Percentiles rank a stretch among this genome's conserved stretches.
These are phyloP conservation scores for Ascochyta pisi DNA, from an alignment of 2,329 filamentous ascomycete species.

Conservation along the genomic window DNA sequence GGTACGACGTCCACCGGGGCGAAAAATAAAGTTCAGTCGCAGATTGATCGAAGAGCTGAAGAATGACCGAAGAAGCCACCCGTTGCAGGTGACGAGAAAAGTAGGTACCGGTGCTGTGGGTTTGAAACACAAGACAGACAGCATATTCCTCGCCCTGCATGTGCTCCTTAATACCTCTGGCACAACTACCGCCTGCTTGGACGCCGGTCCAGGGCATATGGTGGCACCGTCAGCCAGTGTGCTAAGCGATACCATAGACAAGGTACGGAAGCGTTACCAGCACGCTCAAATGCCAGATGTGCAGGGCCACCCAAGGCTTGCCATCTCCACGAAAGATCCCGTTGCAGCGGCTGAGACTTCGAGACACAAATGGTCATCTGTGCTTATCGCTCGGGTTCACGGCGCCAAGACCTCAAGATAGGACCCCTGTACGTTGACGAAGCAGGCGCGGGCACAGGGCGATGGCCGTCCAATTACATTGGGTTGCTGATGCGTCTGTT, in stretches of 20 bases:
- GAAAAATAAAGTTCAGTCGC: constrained; percentile 3
- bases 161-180: constrained; percentile 8
- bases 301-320: background rate
- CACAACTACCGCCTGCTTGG: constrained; percentile 9
- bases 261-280: constrained; percentile 4
- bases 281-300: background rate
- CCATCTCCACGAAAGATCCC: constrained; percentile 1
- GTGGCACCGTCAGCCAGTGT: constrained; percentile 3
- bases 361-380: constrained; percentile 2
- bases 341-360: constrained; percentile 6
- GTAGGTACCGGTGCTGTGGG: constrained; percentile 1
- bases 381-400: constrained; percentile 12
- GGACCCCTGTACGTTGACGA: constrained; percentile 9
- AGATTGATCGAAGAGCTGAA: constrained; percentile 9
- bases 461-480: background rate
- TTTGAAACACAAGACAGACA: background rate
- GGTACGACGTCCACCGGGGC: background rate
- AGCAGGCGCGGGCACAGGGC: constrained; percentile 7
- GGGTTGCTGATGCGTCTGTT: background rate
- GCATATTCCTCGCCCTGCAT: constrained; percentile 10
- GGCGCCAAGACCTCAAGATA: constrained; percentile 16
- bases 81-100: constrained; percentile 1
- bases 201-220: background rate
- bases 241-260: constrained; percentile 26
- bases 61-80: background rate